Percentiles rank a stretch among this genome's conserved stretches.
Conservation (phyloP, 352 stramenopile species). For the Phytophthora sp. region DNA sequence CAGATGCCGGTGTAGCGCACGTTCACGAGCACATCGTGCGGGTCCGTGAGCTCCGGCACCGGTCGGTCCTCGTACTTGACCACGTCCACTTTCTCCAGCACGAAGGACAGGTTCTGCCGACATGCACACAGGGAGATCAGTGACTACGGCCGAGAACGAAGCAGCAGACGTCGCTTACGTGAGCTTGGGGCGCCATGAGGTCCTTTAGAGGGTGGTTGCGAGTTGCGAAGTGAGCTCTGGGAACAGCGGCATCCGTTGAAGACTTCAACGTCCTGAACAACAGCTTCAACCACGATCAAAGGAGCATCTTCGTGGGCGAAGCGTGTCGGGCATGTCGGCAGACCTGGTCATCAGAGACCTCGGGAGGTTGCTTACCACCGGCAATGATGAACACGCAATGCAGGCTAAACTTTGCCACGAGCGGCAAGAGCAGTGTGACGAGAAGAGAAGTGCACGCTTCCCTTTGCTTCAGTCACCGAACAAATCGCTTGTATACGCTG, state of each 20-base stretch:
- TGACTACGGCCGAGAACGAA: background rate
- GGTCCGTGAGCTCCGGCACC: constrained; percentile 26
- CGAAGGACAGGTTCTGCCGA: constrained; percentile 31
- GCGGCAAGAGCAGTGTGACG: too few species aligned
- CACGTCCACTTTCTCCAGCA: constrained; percentile 32
- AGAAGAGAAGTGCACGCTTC: too few species aligned
- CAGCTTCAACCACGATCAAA: constrained; percentile 18
- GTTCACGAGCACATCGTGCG: constrained; percentile 32
- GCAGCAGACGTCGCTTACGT: background rate
- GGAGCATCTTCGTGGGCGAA: too few species aligned
- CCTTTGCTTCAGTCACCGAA: too few species aligned
- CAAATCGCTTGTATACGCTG: too few species aligned
- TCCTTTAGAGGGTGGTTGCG: background rate
- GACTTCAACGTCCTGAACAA: background rate
- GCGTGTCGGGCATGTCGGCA: too few species aligned
- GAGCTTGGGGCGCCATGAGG: background rate
- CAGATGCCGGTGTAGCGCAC: constrained; percentile 38
- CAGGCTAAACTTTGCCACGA: too few species aligned
- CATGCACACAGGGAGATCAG: background rate
- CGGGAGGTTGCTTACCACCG: too few species aligned
- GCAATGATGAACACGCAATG: too few species aligned
- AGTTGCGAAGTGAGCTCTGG: constrained; percentile 12
- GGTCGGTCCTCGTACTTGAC: constrained; percentile 32
- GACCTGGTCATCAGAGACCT: too few species aligned
- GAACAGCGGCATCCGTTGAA: background rate